phyloP scores from a whole-genome alignment of 1,284 basidiomycete species.

The Ceratorhiza oryzae-sativae region DNA sequence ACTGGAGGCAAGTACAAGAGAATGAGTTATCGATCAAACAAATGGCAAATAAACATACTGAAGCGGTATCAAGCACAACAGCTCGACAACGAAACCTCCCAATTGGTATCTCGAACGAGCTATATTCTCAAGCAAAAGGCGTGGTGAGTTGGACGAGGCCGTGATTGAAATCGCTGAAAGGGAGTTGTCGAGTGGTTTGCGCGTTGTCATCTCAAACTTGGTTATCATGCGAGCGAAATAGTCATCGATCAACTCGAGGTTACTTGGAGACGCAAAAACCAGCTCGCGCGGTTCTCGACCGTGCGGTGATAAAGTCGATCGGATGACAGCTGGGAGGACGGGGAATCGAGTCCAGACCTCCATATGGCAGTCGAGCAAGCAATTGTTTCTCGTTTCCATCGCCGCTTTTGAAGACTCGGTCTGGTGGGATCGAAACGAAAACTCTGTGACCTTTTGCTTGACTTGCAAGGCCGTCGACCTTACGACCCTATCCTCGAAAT shows the following conservation, averaged over 20 bases:
- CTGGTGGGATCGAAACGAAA: slow-evolving; percentile 58
- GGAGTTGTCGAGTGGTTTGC: slow-evolving; percentile 32
- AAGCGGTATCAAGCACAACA: slow-evolving; percentile 28
- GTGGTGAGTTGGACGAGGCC: not conserved
- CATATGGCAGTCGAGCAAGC: slow-evolving; percentile 61
- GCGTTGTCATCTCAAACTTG: slow-evolving; percentile 33
- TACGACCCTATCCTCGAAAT: slow-evolving; percentile 46
- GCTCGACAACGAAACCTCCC: slow-evolving; percentile 30
- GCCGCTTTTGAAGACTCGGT: not conserved
- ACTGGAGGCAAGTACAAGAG: not conserved
- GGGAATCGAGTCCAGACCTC: slow-evolving; percentile 71
- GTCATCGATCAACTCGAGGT: slow-evolving; percentile 34
- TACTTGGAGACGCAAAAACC: slow-evolving; percentile 56
- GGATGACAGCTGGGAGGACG: slow-evolving; percentile 61
- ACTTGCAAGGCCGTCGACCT: slow-evolving; percentile 59
- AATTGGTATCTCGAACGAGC: slow-evolving; percentile 3
- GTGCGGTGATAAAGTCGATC: slow-evolving; percentile 52
- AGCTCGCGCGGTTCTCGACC: slow-evolving; percentile 48
- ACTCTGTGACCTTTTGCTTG: slow-evolving; percentile 62
- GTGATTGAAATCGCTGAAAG: not conserved
- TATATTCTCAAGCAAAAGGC: not conserved
- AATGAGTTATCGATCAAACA: not conserved
- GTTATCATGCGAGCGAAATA: slow-evolving; percentile 38
- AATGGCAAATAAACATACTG: slow-evolving; percentile 49
- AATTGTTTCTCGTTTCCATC: slow-evolving; percentile 54